Percentiles rank a stretch among this genome's conserved stretches.
phyloP scores from a whole-genome alignment of 2,329 filamentous ascomycete genomes.

The Lomentospora prolificans region DNA sequence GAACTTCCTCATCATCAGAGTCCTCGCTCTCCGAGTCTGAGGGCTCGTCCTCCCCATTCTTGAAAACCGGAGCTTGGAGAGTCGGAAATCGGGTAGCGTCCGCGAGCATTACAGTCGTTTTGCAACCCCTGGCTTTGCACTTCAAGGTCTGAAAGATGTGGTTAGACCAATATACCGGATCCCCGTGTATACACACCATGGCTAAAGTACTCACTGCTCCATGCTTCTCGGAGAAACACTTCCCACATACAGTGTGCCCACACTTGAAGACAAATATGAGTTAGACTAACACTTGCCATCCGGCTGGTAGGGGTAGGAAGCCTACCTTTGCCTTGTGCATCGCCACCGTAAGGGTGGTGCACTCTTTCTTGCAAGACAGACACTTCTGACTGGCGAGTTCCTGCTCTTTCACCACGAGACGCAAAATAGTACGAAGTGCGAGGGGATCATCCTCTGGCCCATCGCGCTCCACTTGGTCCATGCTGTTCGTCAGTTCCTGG shows the following conservation, averaged over 20 bases:
- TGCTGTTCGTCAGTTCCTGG: background rate
- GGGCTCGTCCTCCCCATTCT: too few relatives aligned
- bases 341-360: background rate
- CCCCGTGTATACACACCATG: background rate
- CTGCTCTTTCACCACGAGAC: background rate
- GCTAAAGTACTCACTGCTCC: background rate
- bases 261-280: background rate
- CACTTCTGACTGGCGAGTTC: background rate
- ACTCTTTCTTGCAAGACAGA: background rate
- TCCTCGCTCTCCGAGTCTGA: too few relatives aligned
- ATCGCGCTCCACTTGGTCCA: background rate
- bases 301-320: background rate
- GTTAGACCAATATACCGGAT: too few relatives aligned
- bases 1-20: too few relatives aligned
- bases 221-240: background rate
- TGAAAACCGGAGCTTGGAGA: too few relatives aligned
- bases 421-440: background rate
- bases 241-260: background rate
- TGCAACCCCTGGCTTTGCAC: background rate
- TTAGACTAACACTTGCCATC: background rate
- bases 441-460: background rate
- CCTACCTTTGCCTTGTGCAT: background rate
- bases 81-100: too few relatives aligned
- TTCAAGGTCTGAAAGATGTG: background rate
- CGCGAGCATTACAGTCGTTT: too few relatives aligned